A percentile compares a stretch with the other conserved stretches of the same genome.
Evolutionary conservation across 371 early-diverging fungal genomes (phyloP).

Genomic region (Dichotomocladium elegans): DNA sequence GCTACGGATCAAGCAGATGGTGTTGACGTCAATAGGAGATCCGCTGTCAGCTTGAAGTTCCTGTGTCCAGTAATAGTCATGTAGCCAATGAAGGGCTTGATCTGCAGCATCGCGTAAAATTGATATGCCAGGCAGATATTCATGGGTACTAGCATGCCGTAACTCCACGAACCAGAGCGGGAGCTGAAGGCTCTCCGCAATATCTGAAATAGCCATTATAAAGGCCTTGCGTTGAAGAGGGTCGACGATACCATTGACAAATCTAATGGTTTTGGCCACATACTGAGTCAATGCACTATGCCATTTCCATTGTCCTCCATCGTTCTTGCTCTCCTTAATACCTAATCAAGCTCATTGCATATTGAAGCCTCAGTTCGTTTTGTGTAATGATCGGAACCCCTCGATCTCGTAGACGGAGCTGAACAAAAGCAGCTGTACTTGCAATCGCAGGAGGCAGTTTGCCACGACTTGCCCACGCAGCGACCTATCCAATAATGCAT

Average conservation of each 20-base stretch:
- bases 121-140: conserved; percentile 55
- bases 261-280: conserved; percentile 24
- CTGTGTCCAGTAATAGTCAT: conserved; percentile 42
- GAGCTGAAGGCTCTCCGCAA: conserved; percentile 56
- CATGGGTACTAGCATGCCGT: conserved; percentile 66
- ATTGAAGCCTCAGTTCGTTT: conserved; percentile 55
- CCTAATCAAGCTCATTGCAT: conserved; percentile 55
- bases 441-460: conserved; percentile 58
- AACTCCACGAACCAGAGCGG: conserved; percentile 69
- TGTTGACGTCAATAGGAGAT: background rate
- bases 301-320: background rate
- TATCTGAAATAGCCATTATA: conserved; percentile 45
- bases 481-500: conserved; percentile 51
- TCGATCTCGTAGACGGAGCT: conserved; percentile 49
- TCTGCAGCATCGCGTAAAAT: conserved; percentile 47
- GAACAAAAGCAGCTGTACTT: conserved; percentile 53
- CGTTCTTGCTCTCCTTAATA: too few species aligned
- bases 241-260: conserved; percentile 70
- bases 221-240: conserved; percentile 47
- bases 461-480: conserved; percentile 62
- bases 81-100: conserved; percentile 48
- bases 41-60: conserved; percentile 17
- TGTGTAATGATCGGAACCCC: conserved; percentile 28
- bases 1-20: background rate
- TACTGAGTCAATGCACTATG: background rate